Evolutionary conservation across 768 basidiomycete genomes (phyloP), one percentile per base, ranked within the genome.

Genomic region (Podaxis mareebaensis): DNA sequence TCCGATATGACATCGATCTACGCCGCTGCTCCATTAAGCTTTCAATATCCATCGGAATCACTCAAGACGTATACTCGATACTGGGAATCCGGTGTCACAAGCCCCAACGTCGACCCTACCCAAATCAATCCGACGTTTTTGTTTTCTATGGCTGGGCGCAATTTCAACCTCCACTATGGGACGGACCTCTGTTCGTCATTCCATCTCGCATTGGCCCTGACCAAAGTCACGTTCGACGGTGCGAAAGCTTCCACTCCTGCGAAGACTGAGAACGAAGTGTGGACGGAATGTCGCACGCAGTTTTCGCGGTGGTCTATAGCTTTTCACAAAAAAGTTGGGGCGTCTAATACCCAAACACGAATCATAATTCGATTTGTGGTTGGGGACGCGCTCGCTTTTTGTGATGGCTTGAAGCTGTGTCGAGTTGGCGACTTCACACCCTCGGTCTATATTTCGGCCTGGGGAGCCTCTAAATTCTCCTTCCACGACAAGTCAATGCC

Each of bases 71-170:
- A 70, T 64, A 58, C 63, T 8, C 67, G 70, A n/a, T 81, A 74
- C 66, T 82, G 81, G 80, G 71, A 72, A 51, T 76, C 77, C 0
- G 83, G 83, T 1, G 73, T 78, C 2, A 80, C 79, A 0, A 70
- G 73, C 36, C 54, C 67, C 15, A 61, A 67, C 20, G 51, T 63
- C 1, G 64, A 61, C 4, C 57, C 70, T 3, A 56, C 63, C 28
- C 61, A 75, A 28, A 58, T 78, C 36, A 85, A 85, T 64, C 83
- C 83, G 2, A 81, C 80, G 0, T 83, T 83, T 55, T 74, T 75
- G 0, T 81, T 79, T 65, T 78, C 78, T 2, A 67, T 72, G 6
- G 69, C 67, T 15, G 81, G 81, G 8, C 68, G 72, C 61, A 74
- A 68, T 2, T 83, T 76, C 63, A 67, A 72, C 17, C 73, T 81